Conservation (phyloP, 108 stramenopile genomes). For the Asterionellopsis glacialis region DNA sequence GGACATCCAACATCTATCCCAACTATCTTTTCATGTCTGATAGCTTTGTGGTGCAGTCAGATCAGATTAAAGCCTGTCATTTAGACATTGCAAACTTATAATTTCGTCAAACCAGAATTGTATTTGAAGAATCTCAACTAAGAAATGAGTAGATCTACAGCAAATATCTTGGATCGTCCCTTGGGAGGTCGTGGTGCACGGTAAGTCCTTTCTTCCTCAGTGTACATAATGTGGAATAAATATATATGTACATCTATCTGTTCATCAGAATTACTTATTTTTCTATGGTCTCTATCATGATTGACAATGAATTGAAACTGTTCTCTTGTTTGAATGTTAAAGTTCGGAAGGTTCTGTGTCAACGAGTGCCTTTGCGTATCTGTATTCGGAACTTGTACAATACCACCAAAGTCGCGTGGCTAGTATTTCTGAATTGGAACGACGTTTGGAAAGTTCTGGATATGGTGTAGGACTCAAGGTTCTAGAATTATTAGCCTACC, state of each 20-base stretch:
- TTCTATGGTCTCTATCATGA: not conserved
- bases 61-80: too few species aligned
- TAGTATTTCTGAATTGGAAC: conserved; percentile 88
- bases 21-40: too few species aligned
- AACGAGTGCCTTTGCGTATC: conserved; percentile 88
- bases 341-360: conserved; percentile 59
- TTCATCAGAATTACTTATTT: not conserved
- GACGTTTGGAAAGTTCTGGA: conserved; percentile 85
- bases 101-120: too few species aligned
- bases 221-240: not conserved
- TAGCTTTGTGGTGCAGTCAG: too few species aligned
- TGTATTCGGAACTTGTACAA: conserved; percentile 95
- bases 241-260: not conserved
- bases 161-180: conserved; percentile 61
- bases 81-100: too few species aligned
- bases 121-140: too few species aligned
- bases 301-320: too few species aligned
- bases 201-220: conserved; percentile 18
- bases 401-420: conserved; percentile 90
- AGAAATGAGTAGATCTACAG: conserved; percentile 26
- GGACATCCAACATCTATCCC: too few species aligned
- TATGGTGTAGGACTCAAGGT: conserved; percentile 91
- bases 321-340: not conserved
- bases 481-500: conserved; percentile 84
- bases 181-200: conserved; percentile 53